Evolutionary conservation across 495 filamentous ascomycete species (phyloP).

Genomic region (Penicillium nucicola): DNA sequence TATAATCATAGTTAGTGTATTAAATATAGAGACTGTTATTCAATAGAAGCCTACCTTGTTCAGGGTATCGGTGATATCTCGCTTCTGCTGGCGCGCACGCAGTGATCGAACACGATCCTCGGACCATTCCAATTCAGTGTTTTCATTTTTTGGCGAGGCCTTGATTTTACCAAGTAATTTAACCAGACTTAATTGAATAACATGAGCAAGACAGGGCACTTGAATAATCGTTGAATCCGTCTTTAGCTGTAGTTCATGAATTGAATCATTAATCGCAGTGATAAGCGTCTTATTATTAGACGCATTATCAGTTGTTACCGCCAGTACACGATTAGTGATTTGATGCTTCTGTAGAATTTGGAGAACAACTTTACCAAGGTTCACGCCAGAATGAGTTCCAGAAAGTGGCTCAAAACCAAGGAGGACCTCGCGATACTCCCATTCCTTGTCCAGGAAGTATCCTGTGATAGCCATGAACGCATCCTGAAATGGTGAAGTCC

Average conservation of each 20-base stretch:
- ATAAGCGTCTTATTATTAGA: conserved; percentile 14
- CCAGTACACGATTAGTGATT: conserved; percentile 3
- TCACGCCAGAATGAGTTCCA: not conserved
- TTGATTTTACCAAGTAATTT: conserved; percentile 10
- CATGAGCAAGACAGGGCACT: conserved; percentile 11
- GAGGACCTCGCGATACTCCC: no score
- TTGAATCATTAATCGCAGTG: not conserved
- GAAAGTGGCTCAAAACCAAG: no score
- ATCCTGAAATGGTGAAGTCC: conserved; percentile 12
- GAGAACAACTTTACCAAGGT: conserved; percentile 7
- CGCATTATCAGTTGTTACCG: conserved; percentile 15
- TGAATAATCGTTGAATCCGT: conserved; percentile 2
- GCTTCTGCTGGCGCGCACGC: not conserved
- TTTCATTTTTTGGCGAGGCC: not conserved
- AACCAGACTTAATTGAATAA: conserved; percentile 15
- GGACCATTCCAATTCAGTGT: not conserved
- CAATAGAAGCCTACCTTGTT: not conserved
- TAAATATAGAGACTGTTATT: not conserved
- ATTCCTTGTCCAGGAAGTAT: no score
- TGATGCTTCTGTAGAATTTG: not conserved
- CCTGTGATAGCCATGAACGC: conserved; percentile 13
- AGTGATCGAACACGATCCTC: not conserved
- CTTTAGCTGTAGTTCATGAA: not conserved
- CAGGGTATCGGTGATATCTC: conserved; percentile 6
- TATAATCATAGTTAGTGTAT: not conserved